Evolutionary conservation across 108 stramenopile genomes (phyloP).

Genomic region (Pseudonitzschia delicatissima): DNA sequence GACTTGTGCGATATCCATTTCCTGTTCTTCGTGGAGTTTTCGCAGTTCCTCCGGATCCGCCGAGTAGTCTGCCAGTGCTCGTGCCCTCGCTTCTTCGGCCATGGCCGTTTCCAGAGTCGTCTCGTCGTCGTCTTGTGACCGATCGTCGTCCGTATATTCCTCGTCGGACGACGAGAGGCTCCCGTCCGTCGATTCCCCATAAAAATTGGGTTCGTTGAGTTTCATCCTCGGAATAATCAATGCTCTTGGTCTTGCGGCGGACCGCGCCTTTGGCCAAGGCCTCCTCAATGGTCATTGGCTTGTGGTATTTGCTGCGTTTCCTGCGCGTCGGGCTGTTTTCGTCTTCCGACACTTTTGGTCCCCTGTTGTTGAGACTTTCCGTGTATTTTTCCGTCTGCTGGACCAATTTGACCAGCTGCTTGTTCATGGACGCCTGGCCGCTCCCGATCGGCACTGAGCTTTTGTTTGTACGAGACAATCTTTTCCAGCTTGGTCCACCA

Average conservation of each 20-base stretch:
- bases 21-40: slow-evolving; percentile 53
- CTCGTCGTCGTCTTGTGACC: slow-evolving; percentile 39
- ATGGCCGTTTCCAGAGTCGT: slow-evolving; percentile 52
- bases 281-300: slow-evolving; percentile 61
- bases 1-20: slow-evolving; percentile 49
- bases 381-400: slow-evolving; percentile 84
- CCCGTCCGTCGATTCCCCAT: slow-evolving; percentile 53
- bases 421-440: slow-evolving; percentile 83
- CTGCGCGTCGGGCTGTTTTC: neutral
- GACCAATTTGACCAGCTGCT: slow-evolving; percentile 75
- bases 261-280: slow-evolving; percentile 26
- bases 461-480: neutral
- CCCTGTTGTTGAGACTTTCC: slow-evolving; percentile 31
- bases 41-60: slow-evolving; percentile 44
- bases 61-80: slow-evolving; percentile 11
- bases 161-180: slow-evolving; percentile 17
- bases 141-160: slow-evolving; percentile 20
- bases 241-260: slow-evolving; percentile 29
- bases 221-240: slow-evolving; percentile 27
- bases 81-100: slow-evolving; percentile 26
- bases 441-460: slow-evolving; percentile 46
- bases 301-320: neutral
- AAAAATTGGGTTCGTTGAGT: slow-evolving; percentile 27
- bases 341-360: slow-evolving; percentile 3
- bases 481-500: slow-evolving; percentile 10